phyloP scores from a whole-genome alignment of 768 basidiomycete species.

The Nidularia sp. region DNA sequence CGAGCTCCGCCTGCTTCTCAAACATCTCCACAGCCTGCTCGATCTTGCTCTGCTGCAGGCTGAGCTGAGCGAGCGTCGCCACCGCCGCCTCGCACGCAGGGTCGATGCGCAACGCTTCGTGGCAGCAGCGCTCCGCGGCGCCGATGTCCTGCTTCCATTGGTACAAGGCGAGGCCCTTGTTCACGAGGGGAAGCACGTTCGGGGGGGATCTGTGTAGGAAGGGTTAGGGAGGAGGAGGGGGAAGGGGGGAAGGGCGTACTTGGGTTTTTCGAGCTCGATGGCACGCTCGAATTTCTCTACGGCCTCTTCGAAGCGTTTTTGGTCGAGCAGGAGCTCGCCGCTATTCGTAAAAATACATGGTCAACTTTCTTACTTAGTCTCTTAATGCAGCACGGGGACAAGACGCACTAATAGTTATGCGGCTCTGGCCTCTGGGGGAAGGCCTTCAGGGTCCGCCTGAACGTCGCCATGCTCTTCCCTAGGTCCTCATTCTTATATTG shows the following conservation, averaged over 20 bases:
- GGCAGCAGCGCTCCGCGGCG: constrained; percentile 79
- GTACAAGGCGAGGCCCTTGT: constrained; percentile 95
- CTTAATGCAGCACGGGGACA: neutral
- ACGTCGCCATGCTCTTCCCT: constrained; percentile 84
- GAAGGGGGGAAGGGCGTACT: constrained; percentile 35
- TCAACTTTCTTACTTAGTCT: neutral
- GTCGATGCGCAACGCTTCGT: constrained; percentile 85
- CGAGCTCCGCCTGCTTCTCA: constrained; percentile 75
- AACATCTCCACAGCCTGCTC: constrained; percentile 86
- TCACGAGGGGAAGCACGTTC: constrained; percentile 92
- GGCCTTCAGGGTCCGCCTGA: constrained; percentile 76
- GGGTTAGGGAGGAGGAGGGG: neutral
- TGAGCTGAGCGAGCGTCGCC: constrained; percentile 91
- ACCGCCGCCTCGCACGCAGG: constrained; percentile 95
- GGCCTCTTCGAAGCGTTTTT: constrained; percentile 81
- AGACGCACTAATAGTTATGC: constrained; percentile 89
- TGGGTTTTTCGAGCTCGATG: constrained; percentile 79
- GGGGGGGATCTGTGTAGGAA: constrained; percentile 30
- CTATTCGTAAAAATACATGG: constrained; percentile 31
- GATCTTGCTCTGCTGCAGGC: constrained; percentile 86
- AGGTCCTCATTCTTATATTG: constrained; percentile 87
- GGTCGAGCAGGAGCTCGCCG: constrained; percentile 92
- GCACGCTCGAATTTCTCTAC: constrained; percentile 92
- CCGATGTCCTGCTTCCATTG: constrained; percentile 92
- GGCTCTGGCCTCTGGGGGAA: constrained; percentile 90